Base-by-base conservation (phyloP, 345 rosid genomes). In the Syzygium grande region DNA sequence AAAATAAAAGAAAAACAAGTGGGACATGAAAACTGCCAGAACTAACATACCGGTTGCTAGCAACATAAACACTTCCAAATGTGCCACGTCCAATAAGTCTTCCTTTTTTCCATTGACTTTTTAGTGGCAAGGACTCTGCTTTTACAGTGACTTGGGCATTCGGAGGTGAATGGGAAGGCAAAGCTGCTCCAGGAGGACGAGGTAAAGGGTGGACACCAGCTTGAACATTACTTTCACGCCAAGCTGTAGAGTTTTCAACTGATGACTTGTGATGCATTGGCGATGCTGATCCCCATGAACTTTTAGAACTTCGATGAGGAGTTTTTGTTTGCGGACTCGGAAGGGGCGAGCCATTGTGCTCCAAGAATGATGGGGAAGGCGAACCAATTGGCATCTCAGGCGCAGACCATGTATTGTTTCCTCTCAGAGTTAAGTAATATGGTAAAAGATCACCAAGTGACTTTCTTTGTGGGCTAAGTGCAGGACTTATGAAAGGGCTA, bases 81-180 rank as follows among this genome's bases (percentile, higher is more conserved):
- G 99, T 96, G 77, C 99, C 99, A 86, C 99, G 99, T 54, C 99
- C 99, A 88, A 98, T 96, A n/a, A 96, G 96, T 93, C 94, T 98
- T 87, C 99, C 99, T 83, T 96, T 98, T 90, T 93, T 93, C 99
- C 99, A 98, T 84, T 92, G 94, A 68, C 92, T 88, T 87, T 94
- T 95, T 92, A 93, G 91, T 0, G 91, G 93, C 51, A 91, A 84
- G 1, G 91, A 83, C 87, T 96, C 99, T 52, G 89, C 68, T 90
- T 92, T 96, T 52, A 88, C 84, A 34, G 92, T 79, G 90, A 89
- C 88, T 78, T 91, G 95, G 38, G 91, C 86, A 89, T 88, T 58
- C 34, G 92, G 83, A 87, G 92, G 34, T 88, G 95, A 87, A 22
- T 91, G 52, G 56, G 96, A 91, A 83, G 92, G 89, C 51, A 89